Evolutionary conservation across 352 stramenopile species (phyloP).

Genomic region (Phytophthora niederhauseri): DNA sequence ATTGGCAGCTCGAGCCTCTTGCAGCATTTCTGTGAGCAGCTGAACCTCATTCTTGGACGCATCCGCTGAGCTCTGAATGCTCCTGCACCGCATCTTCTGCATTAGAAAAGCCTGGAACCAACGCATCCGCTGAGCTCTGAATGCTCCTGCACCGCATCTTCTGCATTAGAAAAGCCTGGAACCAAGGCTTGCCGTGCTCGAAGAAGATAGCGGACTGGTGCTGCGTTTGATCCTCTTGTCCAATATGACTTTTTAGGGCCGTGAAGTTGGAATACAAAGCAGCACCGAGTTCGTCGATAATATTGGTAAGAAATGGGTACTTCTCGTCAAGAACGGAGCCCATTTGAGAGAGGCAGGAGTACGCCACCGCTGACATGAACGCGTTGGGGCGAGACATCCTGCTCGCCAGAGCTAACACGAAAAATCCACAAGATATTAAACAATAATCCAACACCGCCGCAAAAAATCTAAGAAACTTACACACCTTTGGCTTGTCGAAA

Average conservation of each 20-base stretch:
- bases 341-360: conserved; percentile 59
- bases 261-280: conserved; percentile 52
- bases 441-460: background rate
- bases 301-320: conserved; percentile 52
- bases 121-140: conserved; percentile 18
- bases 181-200: conserved; percentile 57
- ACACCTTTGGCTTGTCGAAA: conserved; percentile 71
- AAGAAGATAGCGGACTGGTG: conserved; percentile 52
- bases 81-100: conserved; percentile 35
- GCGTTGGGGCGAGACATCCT: conserved; percentile 57
- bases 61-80: conserved; percentile 21
- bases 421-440: background rate
- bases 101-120: conserved; percentile 35
- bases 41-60: conserved; percentile 45
- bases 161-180: conserved; percentile 40
- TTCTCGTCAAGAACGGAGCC: conserved; percentile 45
- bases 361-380: conserved; percentile 58
- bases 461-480: background rate
- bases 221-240: conserved; percentile 6
- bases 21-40: conserved; percentile 46
- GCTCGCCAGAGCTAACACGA: conserved; percentile 37
- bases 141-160: conserved; percentile 33
- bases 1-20: conserved; percentile 34
- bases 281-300: conserved; percentile 45
- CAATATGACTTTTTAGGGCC: conserved; percentile 25